Evolutionary conservation across 768 basidiomycete species (phyloP).

Genomic region (Porpolomopsis calyptriformis): DNA sequence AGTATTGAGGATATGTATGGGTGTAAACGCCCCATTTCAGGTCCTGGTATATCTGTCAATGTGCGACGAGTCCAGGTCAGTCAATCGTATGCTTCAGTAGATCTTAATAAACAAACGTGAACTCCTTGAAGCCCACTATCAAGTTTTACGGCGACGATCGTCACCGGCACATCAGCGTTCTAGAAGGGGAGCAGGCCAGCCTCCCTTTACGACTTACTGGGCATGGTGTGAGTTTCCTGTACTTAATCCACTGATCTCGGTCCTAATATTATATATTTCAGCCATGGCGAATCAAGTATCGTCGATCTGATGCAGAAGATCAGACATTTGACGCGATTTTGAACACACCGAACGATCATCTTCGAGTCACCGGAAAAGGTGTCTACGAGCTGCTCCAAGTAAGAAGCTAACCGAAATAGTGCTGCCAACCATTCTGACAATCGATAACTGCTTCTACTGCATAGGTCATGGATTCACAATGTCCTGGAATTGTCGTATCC

Average conservation of each 20-base stretch:
- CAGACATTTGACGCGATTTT: constrained; percentile 32
- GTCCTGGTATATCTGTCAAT: constrained; percentile 73
- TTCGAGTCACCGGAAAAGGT: constrained; percentile 67
- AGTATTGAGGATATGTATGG: constrained; percentile 83
- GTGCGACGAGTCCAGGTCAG: constrained; percentile 71
- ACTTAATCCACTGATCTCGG: not conserved
- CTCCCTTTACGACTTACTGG: constrained; percentile 85
- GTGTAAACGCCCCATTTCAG: constrained; percentile 67
- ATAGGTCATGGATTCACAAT: constrained; percentile 76
- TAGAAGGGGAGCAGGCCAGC: constrained; percentile 61
- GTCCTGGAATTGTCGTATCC: constrained; percentile 58
- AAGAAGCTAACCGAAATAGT: constrained; percentile 12
- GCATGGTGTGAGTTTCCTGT: constrained; percentile 56
- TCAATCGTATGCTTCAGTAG: not conserved
- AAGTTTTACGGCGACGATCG: constrained; percentile 68
- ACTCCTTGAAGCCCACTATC: constrained; percentile 57
- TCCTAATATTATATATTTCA: constrained; percentile 21
- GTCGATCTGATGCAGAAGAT: constrained; percentile 35
- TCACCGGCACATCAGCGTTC: constrained; percentile 48
- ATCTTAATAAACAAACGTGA: not conserved
- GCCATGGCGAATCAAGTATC: constrained; percentile 86
- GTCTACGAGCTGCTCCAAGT: constrained; percentile 66
- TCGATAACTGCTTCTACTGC: constrained; percentile 18
- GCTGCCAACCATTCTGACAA: not conserved
- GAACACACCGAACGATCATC: constrained; percentile 56